A percentile compares a stretch with the other conserved stretches of the same genome.
These are phyloP conservation scores for Cryphonectria japonica DNA, from an alignment of 2,329 filamentous ascomycete species.

Conservation along the genomic window DNA sequence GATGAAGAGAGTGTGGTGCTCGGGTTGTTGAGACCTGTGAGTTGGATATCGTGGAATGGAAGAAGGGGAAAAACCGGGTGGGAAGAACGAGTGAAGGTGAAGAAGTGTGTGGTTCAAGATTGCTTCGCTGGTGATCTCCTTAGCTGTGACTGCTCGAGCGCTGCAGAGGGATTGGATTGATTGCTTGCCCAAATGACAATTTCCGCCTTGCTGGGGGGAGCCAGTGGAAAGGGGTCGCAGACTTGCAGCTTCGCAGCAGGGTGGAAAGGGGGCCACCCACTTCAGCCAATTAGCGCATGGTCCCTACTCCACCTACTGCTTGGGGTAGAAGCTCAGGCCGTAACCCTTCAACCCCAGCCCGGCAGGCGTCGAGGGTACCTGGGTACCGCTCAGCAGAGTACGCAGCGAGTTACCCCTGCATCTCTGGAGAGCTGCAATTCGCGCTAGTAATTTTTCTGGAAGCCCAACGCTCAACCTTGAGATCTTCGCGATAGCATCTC, in stretches of 20 bases:
- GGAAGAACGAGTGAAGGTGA: constrained; percentile 29
- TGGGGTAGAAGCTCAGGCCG: constrained; percentile 11
- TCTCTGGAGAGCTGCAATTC: constrained; percentile 8
- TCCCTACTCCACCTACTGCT: constrained; percentile 14
- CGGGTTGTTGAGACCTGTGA: constrained; percentile 32
- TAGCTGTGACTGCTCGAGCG: constrained; percentile 21
- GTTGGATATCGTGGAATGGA: constrained; percentile 28
- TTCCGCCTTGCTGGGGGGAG: constrained; percentile 42
- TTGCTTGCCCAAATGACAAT: constrained; percentile 50
- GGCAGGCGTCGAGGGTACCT: constrained; percentile 13
- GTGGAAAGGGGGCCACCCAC: constrained; percentile 28
- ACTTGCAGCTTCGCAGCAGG: constrained; percentile 17
- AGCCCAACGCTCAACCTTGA: constrained; percentile 5
- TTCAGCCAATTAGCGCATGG: constrained; percentile 21
- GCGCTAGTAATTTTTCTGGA: constrained; percentile 30
- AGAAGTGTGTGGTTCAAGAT: constrained; percentile 20
- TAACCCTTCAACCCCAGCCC: constrained; percentile 12
- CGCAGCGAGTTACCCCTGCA: constrained; percentile 5
- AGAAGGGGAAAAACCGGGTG: constrained; percentile 8
- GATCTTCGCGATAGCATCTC: constrained; percentile 22
- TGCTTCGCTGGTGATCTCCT: constrained; percentile 22
- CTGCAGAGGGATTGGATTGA: constrained; percentile 33
- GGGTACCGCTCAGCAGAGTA: not conserved
- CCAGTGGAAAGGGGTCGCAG: constrained; percentile 43
- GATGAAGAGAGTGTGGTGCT: constrained; percentile 37